A percentile compares a stretch with the other conserved stretches of the same genome.
Evolutionary conservation across 2,329 filamentous ascomycete species (phyloP).

Genomic region (Trichoderma breve): DNA sequence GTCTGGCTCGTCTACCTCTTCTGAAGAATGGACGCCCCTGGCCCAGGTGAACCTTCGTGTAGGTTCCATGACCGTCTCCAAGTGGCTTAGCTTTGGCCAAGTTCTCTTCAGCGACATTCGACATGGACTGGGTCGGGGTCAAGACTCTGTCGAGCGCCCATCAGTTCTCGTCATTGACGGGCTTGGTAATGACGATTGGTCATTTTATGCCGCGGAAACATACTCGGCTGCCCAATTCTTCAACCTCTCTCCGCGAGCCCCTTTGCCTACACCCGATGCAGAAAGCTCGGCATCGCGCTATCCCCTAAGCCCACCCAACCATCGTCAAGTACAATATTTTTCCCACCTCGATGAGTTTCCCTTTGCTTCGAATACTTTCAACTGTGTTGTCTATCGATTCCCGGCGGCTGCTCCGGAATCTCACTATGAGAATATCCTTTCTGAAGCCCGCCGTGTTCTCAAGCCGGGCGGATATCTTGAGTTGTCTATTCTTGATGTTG

Average conservation of each 20-base stretch:
- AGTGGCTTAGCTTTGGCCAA: conserved; percentile 82
- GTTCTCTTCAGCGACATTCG: conserved; percentile 79
- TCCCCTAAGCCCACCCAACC: conserved; percentile 62
- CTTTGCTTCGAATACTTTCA: conserved; percentile 73
- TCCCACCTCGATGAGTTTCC: conserved; percentile 67
- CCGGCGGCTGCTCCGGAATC: conserved; percentile 66
- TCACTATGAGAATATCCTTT: conserved; percentile 68
- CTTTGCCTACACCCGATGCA: conserved; percentile 46
- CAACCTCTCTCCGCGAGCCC: conserved; percentile 64
- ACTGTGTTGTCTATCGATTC: conserved; percentile 74
- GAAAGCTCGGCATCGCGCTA: conserved; percentile 45
- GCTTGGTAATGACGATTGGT: conserved; percentile 85
- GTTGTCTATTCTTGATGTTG: conserved; percentile 72
- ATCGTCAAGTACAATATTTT: conserved; percentile 69
- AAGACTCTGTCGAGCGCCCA: conserved; percentile 44
- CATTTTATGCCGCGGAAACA: conserved; percentile 78
- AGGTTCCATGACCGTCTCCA: conserved; percentile 80
- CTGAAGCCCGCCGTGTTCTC: conserved; percentile 73
- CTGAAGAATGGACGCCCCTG: conserved; percentile 60
- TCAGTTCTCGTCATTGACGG: conserved; percentile 77
- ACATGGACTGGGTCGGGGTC: conserved; percentile 59
- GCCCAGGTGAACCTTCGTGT: conserved; percentile 74
- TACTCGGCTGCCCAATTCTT: conserved; percentile 74
- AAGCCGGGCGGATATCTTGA: conserved; percentile 79
- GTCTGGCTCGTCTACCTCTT: conserved; percentile 48